Base-by-base conservation (phyloP, 345 rosid species). In the Toxicodendron radicans region DNA sequence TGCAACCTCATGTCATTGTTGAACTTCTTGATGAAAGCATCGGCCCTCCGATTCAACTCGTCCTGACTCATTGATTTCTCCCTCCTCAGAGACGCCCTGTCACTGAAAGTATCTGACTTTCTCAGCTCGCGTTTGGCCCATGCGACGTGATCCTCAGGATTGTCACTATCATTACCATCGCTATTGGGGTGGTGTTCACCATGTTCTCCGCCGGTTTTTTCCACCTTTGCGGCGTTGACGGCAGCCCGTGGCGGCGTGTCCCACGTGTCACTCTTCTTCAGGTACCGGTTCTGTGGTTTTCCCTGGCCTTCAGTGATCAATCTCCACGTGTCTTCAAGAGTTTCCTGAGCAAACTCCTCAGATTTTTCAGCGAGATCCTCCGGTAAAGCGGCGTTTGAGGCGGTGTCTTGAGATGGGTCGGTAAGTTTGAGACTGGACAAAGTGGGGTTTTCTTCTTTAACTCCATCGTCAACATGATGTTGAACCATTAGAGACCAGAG, bases 221-320 rank as follows among this genome's bases (percentile, higher is more conserved):
- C 43, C 43, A 6, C 43, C 43, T 38, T 38, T 0, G 16, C 38
- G 16, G 53, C 41, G 4, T n/a, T 10, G 1, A 24, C 57, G 8
- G 11, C 60, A 46, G 51, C 57, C 81, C 61, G 51, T 2, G 79
- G 79, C 4, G 81, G 80, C 16, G 76, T 49, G 35, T 79, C 80
- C 87, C 85, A 87, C 12, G 85, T 79, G 75, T 77, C 89, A 45
- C 85, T 74, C 83, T 80, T 83, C 80, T 78, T 84, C 61, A 83
- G 72, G 54, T 59, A 70, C 21, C 63, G 35, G 1, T 48, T 43
- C n/a, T 17, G 7, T 16, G 32, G 20, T 64, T 56, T 76, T 58
- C 70, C 79, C 62, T 79, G 54, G 24, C 77, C 82, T 57, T 84
- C 88, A 77, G 75, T 86, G 10, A 88, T 86, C 72, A 70, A 27